These are phyloP conservation scores for Aspergillus jensenii DNA, from an alignment of 2,329 filamentous ascomycete genomes.

Conservation along the genomic window DNA sequence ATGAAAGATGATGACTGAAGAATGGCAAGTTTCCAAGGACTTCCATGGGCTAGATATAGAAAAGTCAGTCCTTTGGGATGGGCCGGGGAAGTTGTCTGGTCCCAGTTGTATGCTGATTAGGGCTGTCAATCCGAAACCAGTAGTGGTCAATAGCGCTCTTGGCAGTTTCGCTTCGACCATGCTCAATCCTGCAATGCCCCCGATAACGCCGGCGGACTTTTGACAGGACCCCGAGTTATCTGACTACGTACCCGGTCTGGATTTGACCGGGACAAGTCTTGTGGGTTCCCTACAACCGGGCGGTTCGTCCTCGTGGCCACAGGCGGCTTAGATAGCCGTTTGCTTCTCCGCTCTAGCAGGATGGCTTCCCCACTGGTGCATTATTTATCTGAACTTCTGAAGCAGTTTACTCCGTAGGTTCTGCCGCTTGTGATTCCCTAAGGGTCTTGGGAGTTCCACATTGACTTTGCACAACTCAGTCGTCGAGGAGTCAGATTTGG, in stretches of 20 bases:
- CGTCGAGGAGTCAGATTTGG: no score
- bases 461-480: no score
- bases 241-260: neutral
- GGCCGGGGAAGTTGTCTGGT: neutral
- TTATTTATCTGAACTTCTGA: constrained; percentile 7
- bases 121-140: constrained; percentile 7
- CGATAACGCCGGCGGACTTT: neutral
- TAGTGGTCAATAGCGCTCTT: neutral
- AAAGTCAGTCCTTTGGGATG: neutral
- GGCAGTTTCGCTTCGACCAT: neutral
- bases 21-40: neutral
- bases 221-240: neutral
- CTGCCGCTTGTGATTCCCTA: neutral
- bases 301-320: neutral
- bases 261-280: neutral
- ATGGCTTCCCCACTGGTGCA: neutral
- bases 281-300: neutral
- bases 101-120: neutral
- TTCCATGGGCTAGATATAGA: neutral
- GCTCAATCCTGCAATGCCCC: neutral
- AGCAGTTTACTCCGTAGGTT: neutral
- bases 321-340: neutral
- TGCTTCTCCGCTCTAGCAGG: neutral
- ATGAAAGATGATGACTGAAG: neutral
- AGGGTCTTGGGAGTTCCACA: neutral